phyloP scores from a whole-genome alignment of 2,329 filamentous ascomycete genomes.

The Botrytis cinerea region DNA sequence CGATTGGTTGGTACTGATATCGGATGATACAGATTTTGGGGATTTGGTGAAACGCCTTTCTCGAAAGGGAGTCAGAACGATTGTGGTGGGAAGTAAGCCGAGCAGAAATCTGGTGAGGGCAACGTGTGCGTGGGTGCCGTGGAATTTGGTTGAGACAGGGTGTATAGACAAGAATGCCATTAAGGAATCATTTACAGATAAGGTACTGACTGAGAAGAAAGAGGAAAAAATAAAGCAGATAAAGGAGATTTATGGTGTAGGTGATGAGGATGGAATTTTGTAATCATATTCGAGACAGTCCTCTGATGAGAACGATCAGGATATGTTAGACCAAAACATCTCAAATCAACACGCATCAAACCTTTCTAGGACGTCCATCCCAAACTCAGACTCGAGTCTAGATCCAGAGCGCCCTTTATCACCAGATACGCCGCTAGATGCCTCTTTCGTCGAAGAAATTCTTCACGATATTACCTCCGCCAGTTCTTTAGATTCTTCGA shows the following conservation, averaged over 20 bases:
- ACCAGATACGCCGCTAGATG: not conserved
- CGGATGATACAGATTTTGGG: slow-evolving; percentile 1
- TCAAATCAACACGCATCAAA: not conserved
- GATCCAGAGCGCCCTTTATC: not conserved
- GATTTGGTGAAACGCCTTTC: not conserved
- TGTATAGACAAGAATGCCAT: not conserved
- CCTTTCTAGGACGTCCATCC: not conserved
- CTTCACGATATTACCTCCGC: not conserved
- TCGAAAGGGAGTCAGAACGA: not conserved
- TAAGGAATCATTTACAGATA: not conserved
- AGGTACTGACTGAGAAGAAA: not conserved
- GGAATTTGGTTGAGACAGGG: not conserved
- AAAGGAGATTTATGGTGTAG: not conserved
- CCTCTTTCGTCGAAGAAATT: not conserved
- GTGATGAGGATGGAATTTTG: not conserved
- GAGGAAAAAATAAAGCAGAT: not conserved
- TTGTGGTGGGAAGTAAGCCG: not conserved
- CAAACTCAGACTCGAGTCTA: not conserved
- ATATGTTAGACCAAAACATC: not conserved
- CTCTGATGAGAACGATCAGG: not conserved
- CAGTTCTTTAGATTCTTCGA: not conserved
- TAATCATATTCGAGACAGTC: not conserved
- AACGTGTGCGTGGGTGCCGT: slow-evolving; percentile 1
- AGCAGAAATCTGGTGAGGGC: not conserved
- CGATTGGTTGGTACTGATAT: slow-evolving; percentile 9